These are phyloP conservation scores for Spiromastix sp. DNA, from an alignment of 2,329 filamentous ascomycete genomes.

Conservation along the genomic window DNA sequence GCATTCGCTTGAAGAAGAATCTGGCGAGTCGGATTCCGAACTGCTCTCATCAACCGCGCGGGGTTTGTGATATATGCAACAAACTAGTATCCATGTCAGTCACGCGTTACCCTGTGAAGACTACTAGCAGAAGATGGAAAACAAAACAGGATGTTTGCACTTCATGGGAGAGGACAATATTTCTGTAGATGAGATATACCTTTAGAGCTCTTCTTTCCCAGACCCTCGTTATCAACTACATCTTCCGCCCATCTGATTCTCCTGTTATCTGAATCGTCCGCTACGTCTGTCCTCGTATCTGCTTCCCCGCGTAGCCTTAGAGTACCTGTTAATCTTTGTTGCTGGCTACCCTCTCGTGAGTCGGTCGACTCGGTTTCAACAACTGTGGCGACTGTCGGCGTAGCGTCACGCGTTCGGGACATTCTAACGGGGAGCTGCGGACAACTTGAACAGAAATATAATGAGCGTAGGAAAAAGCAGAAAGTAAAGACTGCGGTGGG, in stretches of 20 bases:
- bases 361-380: background rate
- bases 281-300: background rate
- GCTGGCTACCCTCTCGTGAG: background rate
- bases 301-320: conserved; percentile 10
- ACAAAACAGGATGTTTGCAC: no score
- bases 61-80: conserved; percentile 93
- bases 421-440: background rate
- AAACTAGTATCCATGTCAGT: no score
- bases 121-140: no score
- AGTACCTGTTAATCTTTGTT: conserved; percentile 2
- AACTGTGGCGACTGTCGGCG: background rate
- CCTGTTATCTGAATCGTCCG: conserved; percentile 2
- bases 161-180: no score
- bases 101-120: no score
- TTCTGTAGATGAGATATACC: no score
- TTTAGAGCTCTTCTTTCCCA: conserved; percentile 92
- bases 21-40: conserved; percentile 37
- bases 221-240: conserved; percentile 88
- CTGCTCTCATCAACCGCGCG: conserved; percentile 74
- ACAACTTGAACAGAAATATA: no score
- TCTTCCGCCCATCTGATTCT: conserved; percentile 87
- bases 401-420: background rate
- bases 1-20: conserved; percentile 45
- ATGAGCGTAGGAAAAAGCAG: no score
- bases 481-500: no score